phyloP scores from a whole-genome alignment of 2,329 filamentous ascomycete genomes.

The Fusarium sp. region DNA sequence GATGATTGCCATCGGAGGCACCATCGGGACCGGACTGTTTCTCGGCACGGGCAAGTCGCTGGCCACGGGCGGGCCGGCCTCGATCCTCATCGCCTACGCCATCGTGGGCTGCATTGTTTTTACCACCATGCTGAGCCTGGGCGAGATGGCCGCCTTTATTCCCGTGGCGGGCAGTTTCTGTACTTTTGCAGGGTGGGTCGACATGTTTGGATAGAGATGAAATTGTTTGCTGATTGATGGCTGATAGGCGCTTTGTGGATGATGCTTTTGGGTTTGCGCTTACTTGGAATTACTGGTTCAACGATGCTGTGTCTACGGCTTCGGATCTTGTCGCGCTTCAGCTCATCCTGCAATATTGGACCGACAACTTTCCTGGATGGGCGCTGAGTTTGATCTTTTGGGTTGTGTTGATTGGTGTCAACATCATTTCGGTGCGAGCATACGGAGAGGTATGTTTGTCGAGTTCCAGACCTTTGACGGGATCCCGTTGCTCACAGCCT shows the following conservation, averaged over 20 bases:
- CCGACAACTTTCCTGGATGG: constrained; percentile 74
- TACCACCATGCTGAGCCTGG: constrained; percentile 71
- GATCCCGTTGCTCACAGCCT: constrained; percentile 51
- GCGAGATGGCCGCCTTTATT: constrained; percentile 72
- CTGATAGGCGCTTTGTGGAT: constrained; percentile 63
- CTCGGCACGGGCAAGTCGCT: constrained; percentile 74
- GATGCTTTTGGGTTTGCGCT: constrained; percentile 69
- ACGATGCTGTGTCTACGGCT: constrained; percentile 70
- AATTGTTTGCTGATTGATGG: constrained; percentile 4
- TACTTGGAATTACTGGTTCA: constrained; percentile 77
- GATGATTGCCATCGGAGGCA: constrained; percentile 76
- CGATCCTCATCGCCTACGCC: constrained; percentile 70
- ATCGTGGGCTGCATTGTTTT: constrained; percentile 73
- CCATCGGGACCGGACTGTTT: constrained; percentile 74
- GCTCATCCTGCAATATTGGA: constrained; percentile 75
- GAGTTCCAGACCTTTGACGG: no score
- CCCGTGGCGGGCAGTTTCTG: constrained; percentile 70
- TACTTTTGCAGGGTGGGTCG: constrained; percentile 59
- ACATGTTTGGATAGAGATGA: constrained; percentile 60
- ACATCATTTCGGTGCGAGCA: constrained; percentile 53
- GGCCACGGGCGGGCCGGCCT: constrained; percentile 72
- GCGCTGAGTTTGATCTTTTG: constrained; percentile 75
- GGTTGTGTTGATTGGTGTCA: constrained; percentile 65
- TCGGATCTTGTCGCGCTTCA: constrained; percentile 69
- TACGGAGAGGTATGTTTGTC: constrained; percentile 53